Evolutionary conservation across 192 early-diverging fungal species (phyloP), one percentile per base, ranked within the genome.

Genomic region (Linnemannia exigua): DNA sequence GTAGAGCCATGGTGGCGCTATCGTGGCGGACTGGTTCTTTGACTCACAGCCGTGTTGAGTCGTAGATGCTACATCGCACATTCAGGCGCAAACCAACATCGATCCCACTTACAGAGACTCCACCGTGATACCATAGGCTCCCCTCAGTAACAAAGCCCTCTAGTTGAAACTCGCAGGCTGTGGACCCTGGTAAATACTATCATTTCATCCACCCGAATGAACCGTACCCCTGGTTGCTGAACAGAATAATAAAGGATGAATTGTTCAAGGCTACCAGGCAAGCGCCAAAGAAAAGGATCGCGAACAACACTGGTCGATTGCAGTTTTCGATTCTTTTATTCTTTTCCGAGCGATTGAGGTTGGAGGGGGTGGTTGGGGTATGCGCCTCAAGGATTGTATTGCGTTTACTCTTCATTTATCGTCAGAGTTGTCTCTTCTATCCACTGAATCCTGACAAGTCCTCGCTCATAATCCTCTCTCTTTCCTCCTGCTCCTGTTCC

Each of bases 241-340:
- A 44, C 9, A 44, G 41, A 44, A 44, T 44, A 44, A 3, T 44
- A 9, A 44, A 44, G 14, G n/a, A 58, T 25, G n/a, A 58, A 28
- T 7, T 44, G 41, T 44, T 6, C 9, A 44, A 44, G 41, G 9
- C 9, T 9, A 44, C 12, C 25, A 63, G n/a, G 28, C 25, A 31
- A 63, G 28, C 15, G 31, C 12, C 1, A 11, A 58, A 16, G 36
- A 68, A 36, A 36, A 14, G 20, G 35, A 22, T 36, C 20, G 1
- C 17, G 8, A 36, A 12, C 14, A 31, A 38, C 6, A 20, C 67
- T 38, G 38, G n/a, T 22, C 36, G 8, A 6, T 69, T 22, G 38
- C 67, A 38, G 33, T 69, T 38, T 67, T 69, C 38, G 33, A 69
- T 69, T 69, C 38, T 69, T 69, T 69, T 69, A 36, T 38, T 69